Base-by-base conservation (phyloP, 2,329 filamentous ascomycete species). In the Keithomyces neogunnii region DNA sequence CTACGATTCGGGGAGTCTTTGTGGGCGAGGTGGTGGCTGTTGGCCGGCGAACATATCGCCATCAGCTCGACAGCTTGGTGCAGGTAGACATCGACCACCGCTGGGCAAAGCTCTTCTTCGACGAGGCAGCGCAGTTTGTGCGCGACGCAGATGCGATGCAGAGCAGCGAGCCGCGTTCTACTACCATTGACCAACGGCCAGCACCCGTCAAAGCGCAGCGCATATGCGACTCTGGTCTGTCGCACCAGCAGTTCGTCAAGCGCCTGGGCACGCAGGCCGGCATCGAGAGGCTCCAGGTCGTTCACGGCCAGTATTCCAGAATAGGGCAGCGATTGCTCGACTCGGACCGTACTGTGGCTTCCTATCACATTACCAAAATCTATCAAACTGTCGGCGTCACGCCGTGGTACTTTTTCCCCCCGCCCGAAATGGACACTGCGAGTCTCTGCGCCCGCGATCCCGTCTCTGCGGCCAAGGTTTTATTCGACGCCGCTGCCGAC, bases 401-500 rank as follows among this genome's bases (percentile, higher is more conserved):
- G 1, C 61, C 62, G 4, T 63, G 60, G 60, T 63, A 63, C 52
- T 59, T 57, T 54, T 26, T 53, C 4, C 59, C 58, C 9, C 50
- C 49, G 5, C 50, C 56, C 9, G 53, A 59, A 29, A 53, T 51
- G 9, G 51, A 60, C 13, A 39, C 51, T 3, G 49, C 59, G 7
- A 50, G 51, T 5, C 30, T 45, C n/a, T 58, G 56, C 49, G 61
- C 60, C 1, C 19, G 45, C 0, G 51, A 58, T 1, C 62, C 62
- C 0, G 9, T 58, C 2, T 28, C 42, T 0, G 54, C 55, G 3
- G 49, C 44, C 3, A 51, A 29, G 1, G 9, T 57, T 1, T 47
- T 55, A 3, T 40, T 29, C n/a, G 35, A 49, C 13, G 60, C 54
- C 6, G 13, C 53, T 7, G 48, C 4, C 4, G 54, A 57, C 40